These are phyloP conservation scores for Apiospora saccharicola DNA, from an alignment of 2,329 filamentous ascomycete genomes.

Conservation along the genomic window DNA sequence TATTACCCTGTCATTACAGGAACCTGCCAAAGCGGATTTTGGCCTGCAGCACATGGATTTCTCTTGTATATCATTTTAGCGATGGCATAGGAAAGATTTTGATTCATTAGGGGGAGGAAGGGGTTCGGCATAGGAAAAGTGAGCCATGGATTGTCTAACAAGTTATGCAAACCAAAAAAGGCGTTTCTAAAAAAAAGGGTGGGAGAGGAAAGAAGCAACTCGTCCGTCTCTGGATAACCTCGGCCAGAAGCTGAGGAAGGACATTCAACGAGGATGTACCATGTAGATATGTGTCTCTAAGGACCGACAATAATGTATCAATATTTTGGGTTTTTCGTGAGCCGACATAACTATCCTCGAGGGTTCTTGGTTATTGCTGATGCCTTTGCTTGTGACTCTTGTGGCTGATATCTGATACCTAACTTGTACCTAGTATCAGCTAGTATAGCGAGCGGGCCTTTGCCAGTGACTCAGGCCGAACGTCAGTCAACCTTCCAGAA, in stretches of 20 bases:
- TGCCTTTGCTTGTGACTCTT: background rate
- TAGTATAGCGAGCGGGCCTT: background rate
- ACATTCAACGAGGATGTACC: slow-evolving; percentile 25
- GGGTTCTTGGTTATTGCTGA: background rate
- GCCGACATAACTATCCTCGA: background rate
- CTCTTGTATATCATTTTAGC: slow-evolving; percentile 15
- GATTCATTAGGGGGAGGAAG: background rate
- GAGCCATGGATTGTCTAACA: slow-evolving; percentile 3
- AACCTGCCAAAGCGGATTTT: slow-evolving; percentile 3
- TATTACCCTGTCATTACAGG: slow-evolving; percentile 16
- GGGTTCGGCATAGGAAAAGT: background rate
- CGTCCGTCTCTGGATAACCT: background rate
- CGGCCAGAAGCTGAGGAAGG: slow-evolving; percentile 4
- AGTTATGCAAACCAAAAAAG: slow-evolving; percentile 8
- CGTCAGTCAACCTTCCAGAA: background rate
- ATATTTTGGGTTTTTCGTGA: slow-evolving; percentile 25
- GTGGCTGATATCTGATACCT: background rate
- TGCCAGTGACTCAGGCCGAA: slow-evolving; percentile 11
- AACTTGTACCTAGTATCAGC: background rate
- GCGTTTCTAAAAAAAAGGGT: background rate
- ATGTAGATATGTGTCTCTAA: slow-evolving; percentile 33
- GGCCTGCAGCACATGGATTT: slow-evolving; percentile 14
- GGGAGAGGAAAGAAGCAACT: background rate
- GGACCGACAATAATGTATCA: slow-evolving; percentile 35
- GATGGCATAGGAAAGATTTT: slow-evolving; percentile 8